Base-by-base conservation (phyloP, 192 early-diverging fungal species). In the Entomortierella parvispora region DNA sequence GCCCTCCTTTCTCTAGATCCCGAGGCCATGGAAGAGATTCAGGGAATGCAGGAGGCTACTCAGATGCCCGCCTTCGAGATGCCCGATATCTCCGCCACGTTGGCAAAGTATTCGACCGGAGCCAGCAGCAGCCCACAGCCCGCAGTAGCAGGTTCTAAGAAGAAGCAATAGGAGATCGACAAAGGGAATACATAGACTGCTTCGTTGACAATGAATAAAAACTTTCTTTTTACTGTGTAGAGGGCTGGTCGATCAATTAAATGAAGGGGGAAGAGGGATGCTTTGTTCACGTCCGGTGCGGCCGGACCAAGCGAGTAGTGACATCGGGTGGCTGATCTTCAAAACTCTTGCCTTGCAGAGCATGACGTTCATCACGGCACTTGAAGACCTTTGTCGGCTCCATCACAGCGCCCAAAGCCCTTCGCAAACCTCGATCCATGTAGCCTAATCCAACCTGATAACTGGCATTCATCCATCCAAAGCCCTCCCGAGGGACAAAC, bases 401-500 rank as follows among this genome's bases (percentile, higher is more conserved):
- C 74, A 68, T 63, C 2, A 77, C 74, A 0, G 81, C 52, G 7
- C 94, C 96, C 46, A 97, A 74, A 0, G 93, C 93, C 28, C 96
- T 87, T 18, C 89, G 77, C 87, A 93, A 85, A 49, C 88, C 85
- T 18, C 81, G 75, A 15, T 86, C 91, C 58, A 97, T 79, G 61
- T 93, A 93, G 2, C 82, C 85, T 33, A 96, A 74, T 18, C 96
- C 96, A 8, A 95, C 87, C 80, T 95, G 91, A 78, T 90, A 91
- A 29, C 88, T 91, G 8, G 96, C 93, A 65, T 99, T 99, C 97
- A 99, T 99, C 97, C 97, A 99, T 14, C 97, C 97, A 81, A 99
- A 99, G 15, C 97, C 97, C 84, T 99, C 97, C 7, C 94, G 87
- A 0, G 94, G 92, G 22, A 99, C 92, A 74, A 86, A 93, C 80